Percentiles rank a stretch among this genome's conserved stretches.
Conservation (phyloP, 2,329 filamentous ascomycete genomes). For the Trematosphaeria pertusa region DNA sequence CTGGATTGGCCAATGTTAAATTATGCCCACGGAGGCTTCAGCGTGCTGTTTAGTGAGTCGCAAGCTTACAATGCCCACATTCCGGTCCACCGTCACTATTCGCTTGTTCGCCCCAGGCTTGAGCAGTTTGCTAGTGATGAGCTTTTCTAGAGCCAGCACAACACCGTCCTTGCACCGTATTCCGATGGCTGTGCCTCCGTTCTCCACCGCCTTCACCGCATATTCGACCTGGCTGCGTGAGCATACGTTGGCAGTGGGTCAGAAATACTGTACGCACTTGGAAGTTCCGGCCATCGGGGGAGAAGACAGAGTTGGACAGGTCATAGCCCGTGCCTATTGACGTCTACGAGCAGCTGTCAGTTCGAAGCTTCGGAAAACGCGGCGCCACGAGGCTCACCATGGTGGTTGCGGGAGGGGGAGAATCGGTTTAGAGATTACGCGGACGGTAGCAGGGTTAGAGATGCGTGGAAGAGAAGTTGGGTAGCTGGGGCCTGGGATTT, state of each 20-base stretch:
- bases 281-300: conserved; percentile 97
- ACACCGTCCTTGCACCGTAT: conserved; percentile 98
- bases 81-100: conserved; percentile 92
- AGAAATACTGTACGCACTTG: conserved; percentile 66
- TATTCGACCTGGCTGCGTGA: conserved; percentile 74
- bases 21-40: not conserved
- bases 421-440: conserved; percentile 12
- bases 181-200: conserved; percentile 93
- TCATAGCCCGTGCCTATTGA: conserved; percentile 99
- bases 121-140: conserved; percentile 91
- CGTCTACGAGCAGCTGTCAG: conserved; percentile 67
- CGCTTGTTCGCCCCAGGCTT: conserved; percentile 96
- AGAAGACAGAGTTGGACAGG: conserved; percentile 99
- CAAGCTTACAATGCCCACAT: conserved; percentile 90
- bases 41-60: no score
- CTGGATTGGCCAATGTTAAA: conserved; percentile 55
- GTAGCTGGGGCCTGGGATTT: conserved; percentile 10
- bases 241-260: conserved; percentile 2
- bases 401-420: conserved; percentile 15
- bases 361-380: conserved; percentile 14
- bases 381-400: conserved; percentile 35
- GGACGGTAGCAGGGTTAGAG: not conserved
- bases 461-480: conserved; percentile 3
- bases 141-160: conserved; percentile 95
- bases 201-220: conserved; percentile 97